phyloP scores from a whole-genome alignment of 1,284 basidiomycete genomes.

The Athelia sp. region DNA sequence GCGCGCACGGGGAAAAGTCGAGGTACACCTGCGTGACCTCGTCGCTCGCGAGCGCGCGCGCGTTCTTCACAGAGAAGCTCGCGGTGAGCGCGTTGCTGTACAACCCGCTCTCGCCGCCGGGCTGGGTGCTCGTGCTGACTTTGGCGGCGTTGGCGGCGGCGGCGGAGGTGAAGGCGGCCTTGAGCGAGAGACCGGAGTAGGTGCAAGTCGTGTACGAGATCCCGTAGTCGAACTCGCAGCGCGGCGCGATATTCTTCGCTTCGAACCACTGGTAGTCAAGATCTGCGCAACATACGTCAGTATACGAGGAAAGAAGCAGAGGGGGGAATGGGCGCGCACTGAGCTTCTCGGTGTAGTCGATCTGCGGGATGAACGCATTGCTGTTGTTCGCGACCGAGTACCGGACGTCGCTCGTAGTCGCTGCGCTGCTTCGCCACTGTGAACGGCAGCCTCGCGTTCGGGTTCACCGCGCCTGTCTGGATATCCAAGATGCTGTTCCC shows the following conservation, averaged over 20 bases:
- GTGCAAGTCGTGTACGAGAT: conserved; percentile 50
- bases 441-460: conserved; percentile 43
- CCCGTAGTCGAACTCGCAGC: conserved; percentile 62
- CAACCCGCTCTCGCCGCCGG: conserved; percentile 4
- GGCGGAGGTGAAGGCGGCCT: conserved; percentile 15
- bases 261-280: conserved; percentile 58
- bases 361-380: conserved; percentile 11
- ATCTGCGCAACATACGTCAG: conserved; percentile 35
- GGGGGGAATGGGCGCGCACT: conserved; percentile 8
- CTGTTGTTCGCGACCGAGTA: conserved; percentile 9
- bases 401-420: too few species aligned
- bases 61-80: conserved; percentile 24
- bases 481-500: conserved; percentile 52
- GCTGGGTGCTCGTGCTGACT: conserved; percentile 7
- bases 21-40: conserved; percentile 3
- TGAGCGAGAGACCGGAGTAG: conserved; percentile 27
- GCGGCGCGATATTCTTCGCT: conserved; percentile 42
- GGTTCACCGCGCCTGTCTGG: conserved; percentile 45
- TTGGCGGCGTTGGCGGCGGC: too few species aligned
- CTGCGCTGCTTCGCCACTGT: conserved; percentile 44
- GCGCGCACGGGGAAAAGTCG: too few species aligned
- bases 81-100: conserved; percentile 20
- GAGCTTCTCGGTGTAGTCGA: conserved; percentile 3
- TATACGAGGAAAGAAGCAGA: conserved; percentile 14
- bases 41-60: conserved; percentile 25